phyloP scores from a whole-genome alignment of 371 early-diverging fungal genomes.

The Mucor racemosus region DNA sequence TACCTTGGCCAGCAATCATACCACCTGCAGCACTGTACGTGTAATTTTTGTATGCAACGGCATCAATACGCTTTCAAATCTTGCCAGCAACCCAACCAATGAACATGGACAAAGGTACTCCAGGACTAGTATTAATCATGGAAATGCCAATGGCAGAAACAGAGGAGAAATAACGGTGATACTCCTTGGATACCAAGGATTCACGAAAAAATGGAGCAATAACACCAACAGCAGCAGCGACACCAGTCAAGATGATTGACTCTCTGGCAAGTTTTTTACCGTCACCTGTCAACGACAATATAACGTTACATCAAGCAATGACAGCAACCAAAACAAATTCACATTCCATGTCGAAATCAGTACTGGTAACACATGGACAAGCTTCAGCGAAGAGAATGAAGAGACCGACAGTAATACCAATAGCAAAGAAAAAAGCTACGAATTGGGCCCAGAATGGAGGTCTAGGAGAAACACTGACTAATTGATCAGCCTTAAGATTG shows the following conservation, averaged over 20 bases:
- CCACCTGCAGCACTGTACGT: conserved; percentile 70
- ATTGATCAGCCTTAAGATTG: conserved; percentile 68
- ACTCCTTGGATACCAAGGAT: conserved; percentile 58
- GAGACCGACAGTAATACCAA: conserved; percentile 58
- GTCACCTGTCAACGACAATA: conserved; percentile 58
- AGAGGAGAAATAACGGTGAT: conserved; percentile 63
- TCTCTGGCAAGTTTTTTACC: conserved; percentile 47
- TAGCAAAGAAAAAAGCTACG: conserved; percentile 64
- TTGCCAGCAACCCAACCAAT: conserved; percentile 59
- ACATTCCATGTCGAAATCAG: conserved; percentile 32
- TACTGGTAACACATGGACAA: conserved; percentile 60
- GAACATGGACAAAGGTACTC: conserved; percentile 64
- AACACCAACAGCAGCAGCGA: conserved; percentile 55
- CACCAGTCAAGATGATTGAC: conserved; percentile 54
- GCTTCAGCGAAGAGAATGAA: conserved; percentile 67
- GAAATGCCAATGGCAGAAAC: conserved; percentile 73
- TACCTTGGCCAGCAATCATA: conserved; percentile 78
- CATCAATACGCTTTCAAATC: conserved; percentile 57
- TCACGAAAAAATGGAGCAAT: conserved; percentile 54
- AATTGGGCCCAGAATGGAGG: conserved; percentile 69
- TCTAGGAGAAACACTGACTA: conserved; percentile 65
- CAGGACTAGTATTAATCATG: conserved; percentile 66
- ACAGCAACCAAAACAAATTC: conserved; percentile 65
- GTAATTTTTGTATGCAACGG: conserved; percentile 47
- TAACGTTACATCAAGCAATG: conserved; percentile 68